A percentile compares a stretch with the other conserved stretches of the same genome.
phyloP scores from a whole-genome alignment of 805 yeast species.

The Sugiyamaella mastotermitis region DNA sequence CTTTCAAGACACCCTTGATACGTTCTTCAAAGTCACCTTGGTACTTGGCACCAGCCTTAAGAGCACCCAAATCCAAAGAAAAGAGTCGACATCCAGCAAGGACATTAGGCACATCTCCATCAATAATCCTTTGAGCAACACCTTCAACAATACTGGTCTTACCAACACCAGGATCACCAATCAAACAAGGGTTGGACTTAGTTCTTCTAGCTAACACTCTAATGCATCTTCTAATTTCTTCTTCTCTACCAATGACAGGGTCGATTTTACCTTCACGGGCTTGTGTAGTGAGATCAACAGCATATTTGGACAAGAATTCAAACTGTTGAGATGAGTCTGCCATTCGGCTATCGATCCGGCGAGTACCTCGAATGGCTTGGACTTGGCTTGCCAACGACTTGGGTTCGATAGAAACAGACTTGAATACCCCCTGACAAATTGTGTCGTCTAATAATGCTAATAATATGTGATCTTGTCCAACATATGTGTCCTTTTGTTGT shows the following conservation, averaged over 20 bases:
- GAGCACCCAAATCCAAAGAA: constrained; percentile 89
- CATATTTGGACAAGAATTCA: constrained; percentile 85
- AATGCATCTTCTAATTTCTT: constrained; percentile 92
- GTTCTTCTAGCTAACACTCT: constrained; percentile 95
- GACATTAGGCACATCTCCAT: constrained; percentile 89
- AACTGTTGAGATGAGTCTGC: constrained; percentile 84
- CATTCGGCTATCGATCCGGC: constrained; percentile 84
- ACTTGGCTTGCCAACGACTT: constrained; percentile 76
- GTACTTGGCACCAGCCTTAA: constrained; percentile 97
- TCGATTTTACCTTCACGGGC: constrained; percentile 94
- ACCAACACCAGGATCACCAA: constrained; percentile 99
- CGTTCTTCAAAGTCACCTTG: constrained; percentile 99
- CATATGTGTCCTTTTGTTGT: constrained; percentile 83
- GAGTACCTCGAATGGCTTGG: constrained; percentile 76
- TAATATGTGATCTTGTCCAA: constrained; percentile 91
- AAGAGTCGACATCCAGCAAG: constrained; percentile 74
- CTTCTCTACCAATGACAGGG: constrained; percentile 98
- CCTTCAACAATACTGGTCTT: constrained; percentile 98
- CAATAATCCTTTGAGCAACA: constrained; percentile 94
- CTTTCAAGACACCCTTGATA: constrained; percentile 91
- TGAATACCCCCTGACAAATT: constrained; percentile 61
- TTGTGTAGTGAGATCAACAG: constrained; percentile 86
- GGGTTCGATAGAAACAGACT: constrained; percentile 51
- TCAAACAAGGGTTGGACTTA: constrained; percentile 91
- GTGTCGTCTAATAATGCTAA: constrained; percentile 79